These are phyloP conservation scores for Austropuccinia psidii DNA, from an alignment of 1,284 basidiomycete species.

Conservation along the genomic window DNA sequence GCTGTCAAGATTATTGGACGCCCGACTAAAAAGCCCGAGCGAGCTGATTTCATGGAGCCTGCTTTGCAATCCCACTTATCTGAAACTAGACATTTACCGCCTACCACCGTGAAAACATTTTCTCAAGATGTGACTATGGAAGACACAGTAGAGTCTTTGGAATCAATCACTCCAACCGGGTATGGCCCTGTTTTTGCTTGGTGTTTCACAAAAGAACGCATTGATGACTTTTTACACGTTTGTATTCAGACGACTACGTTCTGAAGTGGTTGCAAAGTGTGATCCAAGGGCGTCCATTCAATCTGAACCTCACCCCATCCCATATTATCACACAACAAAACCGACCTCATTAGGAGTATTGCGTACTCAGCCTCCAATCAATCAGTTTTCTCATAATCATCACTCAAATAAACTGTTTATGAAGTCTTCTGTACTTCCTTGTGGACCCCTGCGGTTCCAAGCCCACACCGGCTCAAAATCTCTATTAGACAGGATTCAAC, in stretches of 20 bases:
- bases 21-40: constrained; percentile 12
- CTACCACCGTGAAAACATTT: not conserved
- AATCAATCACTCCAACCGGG: not conserved
- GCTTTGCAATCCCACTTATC: not conserved
- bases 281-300: constrained; percentile 29
- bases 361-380: too few species aligned
- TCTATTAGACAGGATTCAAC: too few species aligned
- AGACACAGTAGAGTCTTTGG: not conserved
- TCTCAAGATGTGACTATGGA: not conserved
- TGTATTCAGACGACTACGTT: constrained; percentile 1
- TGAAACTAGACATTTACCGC: not conserved
- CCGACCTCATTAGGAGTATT: too few species aligned
- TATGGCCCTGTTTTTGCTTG: not conserved
- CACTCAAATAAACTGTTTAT: too few species aligned
- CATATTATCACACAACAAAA: constrained; percentile 13
- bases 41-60: constrained; percentile 11
- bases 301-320: not conserved
- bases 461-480: too few species aligned
- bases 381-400: too few species aligned
- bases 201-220: not conserved
- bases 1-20: constrained; percentile 22
- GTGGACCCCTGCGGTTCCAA: too few species aligned
- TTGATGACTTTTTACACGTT: not conserved
- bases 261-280: constrained; percentile 20
- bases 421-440: too few species aligned